A percentile compares a stretch with the other conserved stretches of the same genome.
Evolutionary conservation across 2,329 filamentous ascomycete genomes (phyloP).

Genomic region (Rachicladosporium sp.): DNA sequence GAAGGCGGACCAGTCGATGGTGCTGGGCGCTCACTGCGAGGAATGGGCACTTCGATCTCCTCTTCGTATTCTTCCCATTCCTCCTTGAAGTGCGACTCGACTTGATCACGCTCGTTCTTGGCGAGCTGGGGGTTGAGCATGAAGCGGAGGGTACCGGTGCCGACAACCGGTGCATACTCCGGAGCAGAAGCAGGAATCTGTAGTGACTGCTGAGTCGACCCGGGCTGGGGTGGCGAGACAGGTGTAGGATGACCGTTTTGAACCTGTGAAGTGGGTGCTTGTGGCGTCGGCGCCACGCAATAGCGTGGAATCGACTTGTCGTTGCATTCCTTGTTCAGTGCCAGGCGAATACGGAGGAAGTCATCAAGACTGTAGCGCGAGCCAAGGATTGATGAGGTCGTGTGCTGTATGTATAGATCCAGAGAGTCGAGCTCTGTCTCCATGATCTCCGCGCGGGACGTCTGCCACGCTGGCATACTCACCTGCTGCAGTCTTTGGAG

Average conservation of each 20-base stretch:
- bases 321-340: conserved; percentile 70
- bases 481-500: conserved; percentile 24
- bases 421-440: conserved; percentile 85
- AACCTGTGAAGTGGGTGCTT: conserved; percentile 2
- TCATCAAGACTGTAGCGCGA: conserved; percentile 58
- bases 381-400: conserved; percentile 61
- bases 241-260: conserved; percentile 23
- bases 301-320: conserved; percentile 49
- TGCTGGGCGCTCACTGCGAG: conserved; percentile 7
- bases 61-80: conserved; percentile 67
- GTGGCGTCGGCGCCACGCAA: conserved; percentile 27
- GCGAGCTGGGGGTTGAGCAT: conserved; percentile 74
- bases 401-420: conserved; percentile 83
- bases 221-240: conserved; percentile 19
- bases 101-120: conserved; percentile 54
- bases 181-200: conserved; percentile 6
- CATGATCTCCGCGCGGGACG: conserved; percentile 35
- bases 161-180: conserved; percentile 4
- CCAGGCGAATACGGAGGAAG: conserved; percentile 78
- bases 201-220: conserved; percentile 6
- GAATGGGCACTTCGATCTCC: conserved; percentile 51
- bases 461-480: conserved; percentile 35
- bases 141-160: conserved; percentile 65
- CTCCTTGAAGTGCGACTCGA: conserved; percentile 56
- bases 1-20: conserved; percentile 4